Conservation (phyloP, 495 filamentous ascomycete species). For the Penicillium psychrofluorescens region DNA sequence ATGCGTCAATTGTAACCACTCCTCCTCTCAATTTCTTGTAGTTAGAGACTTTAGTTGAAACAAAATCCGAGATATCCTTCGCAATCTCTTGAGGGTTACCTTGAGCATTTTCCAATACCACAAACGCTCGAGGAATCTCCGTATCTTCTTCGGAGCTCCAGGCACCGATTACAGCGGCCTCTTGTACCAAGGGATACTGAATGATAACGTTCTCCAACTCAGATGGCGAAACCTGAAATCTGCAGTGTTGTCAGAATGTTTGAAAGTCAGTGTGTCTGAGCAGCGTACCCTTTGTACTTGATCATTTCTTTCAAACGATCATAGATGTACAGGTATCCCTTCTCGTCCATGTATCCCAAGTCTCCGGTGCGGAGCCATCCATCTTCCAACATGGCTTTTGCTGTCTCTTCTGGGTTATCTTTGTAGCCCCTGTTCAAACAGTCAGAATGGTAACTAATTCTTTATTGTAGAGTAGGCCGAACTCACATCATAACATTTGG, state of each 20-base stretch:
- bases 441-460: not conserved
- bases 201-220: conserved; percentile 24
- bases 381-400: conserved; percentile 6
- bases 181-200: conserved; percentile 15
- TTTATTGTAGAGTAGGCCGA: not conserved
- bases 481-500: conserved; percentile 7
- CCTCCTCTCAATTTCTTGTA: conserved; percentile 71
- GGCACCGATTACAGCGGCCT: conserved; percentile 31
- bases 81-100: conserved; percentile 32
- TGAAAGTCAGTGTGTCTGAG: not conserved
- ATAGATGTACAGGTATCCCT: conserved; percentile 22
- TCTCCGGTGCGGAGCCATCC: conserved; percentile 50
- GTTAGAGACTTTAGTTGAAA: conserved; percentile 43
- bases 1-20: conserved; percentile 57
- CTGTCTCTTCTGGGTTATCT: not conserved
- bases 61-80: conserved; percentile 46
- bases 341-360: conserved; percentile 40
- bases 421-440: conserved; percentile 1
- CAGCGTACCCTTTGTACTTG: conserved; percentile 26
- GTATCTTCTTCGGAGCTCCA: conserved; percentile 52
- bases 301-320: conserved; percentile 32
- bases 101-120: conserved; percentile 41
- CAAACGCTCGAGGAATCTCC: conserved; percentile 70
- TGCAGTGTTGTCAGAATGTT: not conserved
- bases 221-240: conserved; percentile 28